phyloP scores from a whole-genome alignment of 2,329 filamentous ascomycete genomes.

The Ophiostoma perfectum region DNA sequence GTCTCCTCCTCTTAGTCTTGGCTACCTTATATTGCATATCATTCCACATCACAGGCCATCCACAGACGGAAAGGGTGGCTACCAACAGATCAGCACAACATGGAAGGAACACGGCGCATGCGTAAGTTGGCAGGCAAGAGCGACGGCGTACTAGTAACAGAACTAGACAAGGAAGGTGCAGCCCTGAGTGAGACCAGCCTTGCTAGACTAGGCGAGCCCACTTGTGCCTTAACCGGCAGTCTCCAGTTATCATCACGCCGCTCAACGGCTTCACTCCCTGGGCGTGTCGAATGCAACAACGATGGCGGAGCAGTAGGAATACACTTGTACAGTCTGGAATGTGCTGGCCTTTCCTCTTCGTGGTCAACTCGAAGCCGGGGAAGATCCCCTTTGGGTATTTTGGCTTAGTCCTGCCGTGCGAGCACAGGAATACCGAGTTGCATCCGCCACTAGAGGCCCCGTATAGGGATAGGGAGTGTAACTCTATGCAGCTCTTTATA shows the following conservation, averaged over 20 bases:
- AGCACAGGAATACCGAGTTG: not conserved
- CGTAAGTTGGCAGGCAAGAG: not conserved
- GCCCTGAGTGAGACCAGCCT: conserved; percentile 3
- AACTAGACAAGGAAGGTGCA: not conserved
- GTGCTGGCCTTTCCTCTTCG: not conserved
- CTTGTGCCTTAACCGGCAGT: conserved; percentile 1
- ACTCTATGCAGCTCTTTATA: not conserved
- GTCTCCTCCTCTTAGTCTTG: not conserved
- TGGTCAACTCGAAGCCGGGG: not conserved
- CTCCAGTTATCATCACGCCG: conserved; percentile 5
- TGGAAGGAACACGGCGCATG: not conserved
- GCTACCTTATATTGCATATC: not conserved
- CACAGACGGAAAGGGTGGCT: not conserved
- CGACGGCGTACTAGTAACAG: not conserved
- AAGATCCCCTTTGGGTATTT: not conserved
- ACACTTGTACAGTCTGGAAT: not conserved
- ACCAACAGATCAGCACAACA: not conserved
- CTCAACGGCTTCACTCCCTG: conserved; percentile 8
- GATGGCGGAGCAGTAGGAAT: not conserved
- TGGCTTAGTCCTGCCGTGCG: not conserved
- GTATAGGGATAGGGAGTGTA: not conserved
- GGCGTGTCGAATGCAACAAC: not conserved
- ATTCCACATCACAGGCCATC: not conserved
- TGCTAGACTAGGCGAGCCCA: conserved; percentile 2
- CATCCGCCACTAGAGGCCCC: not conserved